Percentiles rank a stretch among this genome's conserved stretches.
Conservation (phyloP, 2,329 filamentous ascomycete genomes). For the Hypomyces perniciosus region DNA sequence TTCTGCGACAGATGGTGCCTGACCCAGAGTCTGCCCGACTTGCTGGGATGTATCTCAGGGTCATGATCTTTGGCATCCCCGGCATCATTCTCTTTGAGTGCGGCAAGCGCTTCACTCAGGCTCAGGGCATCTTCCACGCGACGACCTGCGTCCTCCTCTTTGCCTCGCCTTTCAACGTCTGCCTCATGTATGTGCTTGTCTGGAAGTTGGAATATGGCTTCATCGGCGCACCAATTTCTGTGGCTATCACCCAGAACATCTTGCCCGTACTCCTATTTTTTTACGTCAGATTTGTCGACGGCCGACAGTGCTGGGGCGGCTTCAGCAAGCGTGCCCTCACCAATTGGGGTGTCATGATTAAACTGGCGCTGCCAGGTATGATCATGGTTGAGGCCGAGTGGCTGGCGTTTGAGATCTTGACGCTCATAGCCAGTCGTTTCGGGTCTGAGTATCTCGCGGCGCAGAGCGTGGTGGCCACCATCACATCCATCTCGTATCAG, state of each 20-base stretch:
- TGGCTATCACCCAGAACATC: conserved; percentile 70
- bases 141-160: conserved; percentile 72
- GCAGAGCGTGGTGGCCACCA: conserved; percentile 75
- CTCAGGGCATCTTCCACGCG: conserved; percentile 73
- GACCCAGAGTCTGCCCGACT: conserved; percentile 57
- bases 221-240: conserved; percentile 74
- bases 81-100: conserved; percentile 72
- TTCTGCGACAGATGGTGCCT: conserved; percentile 47
- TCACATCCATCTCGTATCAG: conserved; percentile 78
- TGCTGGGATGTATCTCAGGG: conserved; percentile 65
- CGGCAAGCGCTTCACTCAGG: conserved; percentile 75
- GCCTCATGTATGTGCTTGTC: conserved; percentile 73
- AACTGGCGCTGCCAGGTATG: conserved; percentile 79
- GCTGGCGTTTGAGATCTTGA: conserved; percentile 87
- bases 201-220: conserved; percentile 67
- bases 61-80: conserved; percentile 68
- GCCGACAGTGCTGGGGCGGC: conserved; percentile 77
- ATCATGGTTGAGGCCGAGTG: conserved; percentile 94
- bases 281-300: conserved; percentile 69
- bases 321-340: conserved; percentile 63
- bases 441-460: conserved; percentile 76
- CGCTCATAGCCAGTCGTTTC: conserved; percentile 73
- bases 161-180: conserved; percentile 69
- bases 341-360: conserved; percentile 79
- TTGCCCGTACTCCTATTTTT: conserved; percentile 70